Evolutionary conservation across 2,329 filamentous ascomycete genomes (phyloP).

Genomic region (Calonectria leucothoes): DNA sequence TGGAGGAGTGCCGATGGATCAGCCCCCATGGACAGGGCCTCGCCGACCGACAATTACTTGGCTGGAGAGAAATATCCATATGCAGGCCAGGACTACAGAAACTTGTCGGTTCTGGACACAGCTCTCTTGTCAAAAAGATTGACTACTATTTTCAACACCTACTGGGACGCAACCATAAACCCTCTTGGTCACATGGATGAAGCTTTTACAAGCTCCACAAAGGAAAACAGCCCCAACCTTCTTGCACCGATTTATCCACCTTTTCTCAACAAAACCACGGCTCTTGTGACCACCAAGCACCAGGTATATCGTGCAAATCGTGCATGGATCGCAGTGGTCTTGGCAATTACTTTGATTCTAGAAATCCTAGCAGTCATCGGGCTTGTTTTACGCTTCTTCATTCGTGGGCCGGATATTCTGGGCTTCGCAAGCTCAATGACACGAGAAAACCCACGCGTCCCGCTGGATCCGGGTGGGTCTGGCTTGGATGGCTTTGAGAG

Average conservation of each 20-base stretch:
- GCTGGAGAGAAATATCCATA: neutral
- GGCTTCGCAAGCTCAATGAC: conserved; percentile 4
- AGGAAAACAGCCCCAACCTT: neutral
- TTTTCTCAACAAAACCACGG: neutral
- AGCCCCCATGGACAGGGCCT: neutral
- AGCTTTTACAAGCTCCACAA: too few species aligned
- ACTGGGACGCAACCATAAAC: too few species aligned
- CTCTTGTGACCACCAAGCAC: neutral
- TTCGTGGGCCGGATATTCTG: neutral
- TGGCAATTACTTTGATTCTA: neutral
- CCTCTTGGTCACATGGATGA: too few species aligned
- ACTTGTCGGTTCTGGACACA: neutral
- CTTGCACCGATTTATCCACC: too few species aligned
- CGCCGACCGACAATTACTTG: neutral
- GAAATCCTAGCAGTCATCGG: neutral
- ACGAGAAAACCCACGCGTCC: neutral
- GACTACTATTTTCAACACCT: neutral
- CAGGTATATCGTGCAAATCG: neutral
- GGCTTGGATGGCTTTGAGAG: neutral
- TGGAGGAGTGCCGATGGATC: neutral
- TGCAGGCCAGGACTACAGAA: neutral
- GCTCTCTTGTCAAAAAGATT: neutral
- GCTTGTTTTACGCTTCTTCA: neutral
- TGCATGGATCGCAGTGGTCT: neutral
- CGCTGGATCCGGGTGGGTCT: neutral